Evolutionary conservation across 1,284 basidiomycete species (phyloP).

Genomic region (Malassezia sp.): DNA sequence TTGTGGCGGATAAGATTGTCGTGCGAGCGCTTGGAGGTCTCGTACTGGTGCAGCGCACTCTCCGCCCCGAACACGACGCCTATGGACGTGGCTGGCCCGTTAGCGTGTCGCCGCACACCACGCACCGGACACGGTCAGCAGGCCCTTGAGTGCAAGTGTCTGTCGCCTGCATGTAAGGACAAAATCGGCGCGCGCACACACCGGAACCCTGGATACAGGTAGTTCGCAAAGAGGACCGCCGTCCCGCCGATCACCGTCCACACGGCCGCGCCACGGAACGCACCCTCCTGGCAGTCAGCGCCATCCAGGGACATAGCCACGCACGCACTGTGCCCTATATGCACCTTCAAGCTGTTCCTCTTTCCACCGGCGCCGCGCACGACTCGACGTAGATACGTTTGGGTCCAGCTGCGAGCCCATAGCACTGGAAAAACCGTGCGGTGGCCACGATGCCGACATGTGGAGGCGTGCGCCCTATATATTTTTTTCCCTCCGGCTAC

Average conservation of each 20-base stretch:
- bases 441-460: too few species aligned
- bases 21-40: slow-evolving; percentile 4
- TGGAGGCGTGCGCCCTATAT: too few species aligned
- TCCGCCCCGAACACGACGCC: slow-evolving; percentile 12
- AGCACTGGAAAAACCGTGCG: too few species aligned
- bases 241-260: slow-evolving; percentile 10
- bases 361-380: too few species aligned
- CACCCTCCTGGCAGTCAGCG: neutral
- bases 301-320: neutral
- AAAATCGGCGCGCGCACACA: neutral
- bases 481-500: neutral
- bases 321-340: slow-evolving; percentile 8
- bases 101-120: neutral
- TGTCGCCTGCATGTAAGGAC: slow-evolving; percentile 10
- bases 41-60: slow-evolving; percentile 9
- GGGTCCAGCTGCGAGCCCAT: too few species aligned
- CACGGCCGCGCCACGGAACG: slow-evolving; percentile 3
- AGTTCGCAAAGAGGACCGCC: slow-evolving; percentile 6
- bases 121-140: slow-evolving; percentile 10
- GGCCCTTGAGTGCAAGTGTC: slow-evolving; percentile 9
- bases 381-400: too few species aligned
- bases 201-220: slow-evolving; percentile 8
- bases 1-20: slow-evolving; percentile 11
- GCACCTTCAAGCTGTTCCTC: neutral
- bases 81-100: slow-evolving; percentile 1